phyloP scores from a whole-genome alignment of 2,329 filamentous ascomycete species.

The Fusarium sororula region DNA sequence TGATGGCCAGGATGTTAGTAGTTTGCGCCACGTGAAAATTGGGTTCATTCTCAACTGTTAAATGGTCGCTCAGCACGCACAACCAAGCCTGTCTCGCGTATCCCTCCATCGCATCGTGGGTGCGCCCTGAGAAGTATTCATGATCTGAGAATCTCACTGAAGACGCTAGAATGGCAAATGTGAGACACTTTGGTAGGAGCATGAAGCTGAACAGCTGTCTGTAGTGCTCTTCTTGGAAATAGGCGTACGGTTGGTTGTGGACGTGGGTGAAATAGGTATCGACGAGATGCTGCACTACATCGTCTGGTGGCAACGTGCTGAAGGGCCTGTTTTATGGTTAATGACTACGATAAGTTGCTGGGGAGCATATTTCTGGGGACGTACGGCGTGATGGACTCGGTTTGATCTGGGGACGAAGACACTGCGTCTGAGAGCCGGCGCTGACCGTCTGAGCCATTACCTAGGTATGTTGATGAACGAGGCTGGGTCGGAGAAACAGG shows the following conservation, averaged over 20 bases:
- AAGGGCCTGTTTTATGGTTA: neutral
- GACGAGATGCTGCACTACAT: neutral
- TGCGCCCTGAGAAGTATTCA: neutral
- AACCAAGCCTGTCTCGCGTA: neutral
- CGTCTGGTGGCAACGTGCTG: neutral
- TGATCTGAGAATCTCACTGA: neutral
- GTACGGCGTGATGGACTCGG: neutral
- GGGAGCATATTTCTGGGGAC: accelerated
- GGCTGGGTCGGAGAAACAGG: neutral
- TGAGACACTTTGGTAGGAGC: neutral
- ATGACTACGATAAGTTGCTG: accelerated
- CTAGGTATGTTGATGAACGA: neutral
- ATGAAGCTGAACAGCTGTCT: neutral
- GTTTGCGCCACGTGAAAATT: neutral
- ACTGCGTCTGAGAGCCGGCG: neutral
- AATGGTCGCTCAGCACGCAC: neutral
- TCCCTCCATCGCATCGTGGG: neutral
- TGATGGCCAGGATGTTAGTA: neutral
- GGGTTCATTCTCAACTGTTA: neutral
- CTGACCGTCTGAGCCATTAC: neutral
- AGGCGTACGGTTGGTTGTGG: neutral
- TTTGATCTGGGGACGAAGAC: neutral
- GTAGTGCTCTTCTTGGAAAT: neutral
- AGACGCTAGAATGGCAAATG: neutral
- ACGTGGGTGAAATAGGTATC: neutral